phyloP scores from a whole-genome alignment of 495 filamentous ascomycete species.

The Aspergillus sclerotiicarbonarius region DNA sequence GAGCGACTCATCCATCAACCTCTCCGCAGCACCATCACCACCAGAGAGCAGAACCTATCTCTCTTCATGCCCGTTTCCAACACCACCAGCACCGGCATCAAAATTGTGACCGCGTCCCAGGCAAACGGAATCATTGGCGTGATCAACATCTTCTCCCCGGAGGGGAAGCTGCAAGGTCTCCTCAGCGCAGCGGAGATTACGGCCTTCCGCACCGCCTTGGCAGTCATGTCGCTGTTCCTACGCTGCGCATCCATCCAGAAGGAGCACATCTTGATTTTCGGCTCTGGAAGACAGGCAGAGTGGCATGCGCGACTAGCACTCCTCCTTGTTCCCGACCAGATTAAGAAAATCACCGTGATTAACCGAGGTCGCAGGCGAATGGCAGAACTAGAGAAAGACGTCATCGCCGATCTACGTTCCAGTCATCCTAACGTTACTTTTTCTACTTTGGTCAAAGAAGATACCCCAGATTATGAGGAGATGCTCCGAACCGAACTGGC shows the following conservation, averaged over 20 bases:
- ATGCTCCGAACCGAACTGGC: slow-evolving; percentile 26
- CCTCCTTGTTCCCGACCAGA: slow-evolving; percentile 55
- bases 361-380: slow-evolving; percentile 62
- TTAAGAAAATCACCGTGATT: slow-evolving; percentile 72
- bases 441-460: slow-evolving; percentile 31
- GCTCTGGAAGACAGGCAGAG: slow-evolving; percentile 83
- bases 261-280: slow-evolving; percentile 75
- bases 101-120: slow-evolving; percentile 55
- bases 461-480: slow-evolving; percentile 25
- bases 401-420: slow-evolving; percentile 24
- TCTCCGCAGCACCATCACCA: slow-evolving; percentile 64
- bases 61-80: slow-evolving; percentile 88
- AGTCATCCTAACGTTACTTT: slow-evolving; percentile 28
- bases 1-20: slow-evolving; percentile 63
- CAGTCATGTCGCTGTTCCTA: slow-evolving; percentile 69
- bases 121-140: slow-evolving; percentile 55
- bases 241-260: slow-evolving; percentile 50
- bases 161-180: slow-evolving; percentile 71
- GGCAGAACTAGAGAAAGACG: slow-evolving; percentile 27
- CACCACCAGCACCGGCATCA: slow-evolving; percentile 55
- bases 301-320: slow-evolving; percentile 88
- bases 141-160: slow-evolving; percentile 70
- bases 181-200: slow-evolving; percentile 84
- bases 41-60: slow-evolving; percentile 66
- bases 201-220: slow-evolving; percentile 89